Evolutionary conservation across 2,329 filamentous ascomycete species (phyloP).

Genomic region (Dactylellina drechsleri): DNA sequence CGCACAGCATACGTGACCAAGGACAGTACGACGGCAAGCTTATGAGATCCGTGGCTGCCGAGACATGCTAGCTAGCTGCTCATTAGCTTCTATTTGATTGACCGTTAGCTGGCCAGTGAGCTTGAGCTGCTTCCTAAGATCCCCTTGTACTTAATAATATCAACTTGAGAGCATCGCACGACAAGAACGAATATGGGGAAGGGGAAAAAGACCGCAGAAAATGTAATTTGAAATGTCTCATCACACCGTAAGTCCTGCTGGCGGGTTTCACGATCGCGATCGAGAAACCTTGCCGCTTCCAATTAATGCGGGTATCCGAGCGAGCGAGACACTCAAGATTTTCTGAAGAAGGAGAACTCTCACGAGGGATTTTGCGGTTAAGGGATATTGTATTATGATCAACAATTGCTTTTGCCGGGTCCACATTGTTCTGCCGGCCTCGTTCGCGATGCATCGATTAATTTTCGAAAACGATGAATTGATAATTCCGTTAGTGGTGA

Average conservation of each 20-base stretch:
- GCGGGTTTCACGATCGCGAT: slow-evolving; percentile 51
- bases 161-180: not conserved
- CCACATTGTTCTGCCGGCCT: not conserved
- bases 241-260: slow-evolving; percentile 14
- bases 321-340: slow-evolving; percentile 32
- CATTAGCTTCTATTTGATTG: slow-evolving; percentile 4
- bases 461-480: not conserved
- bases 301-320: slow-evolving; percentile 36
- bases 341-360: slow-evolving; percentile 50
- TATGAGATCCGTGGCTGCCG: slow-evolving; percentile 44
- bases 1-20: slow-evolving; percentile 45
- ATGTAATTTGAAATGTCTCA: slow-evolving; percentile 53
- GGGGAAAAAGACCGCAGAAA: slow-evolving; percentile 4
- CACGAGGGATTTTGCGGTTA: slow-evolving; percentile 46
- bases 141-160: slow-evolving; percentile 7
- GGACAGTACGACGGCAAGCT: slow-evolving; percentile 26
- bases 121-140: not conserved
- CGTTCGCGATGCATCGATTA: slow-evolving; percentile 17
- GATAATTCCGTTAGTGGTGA: not conserved
- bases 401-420: not conserved
- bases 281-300: slow-evolving; percentile 33
- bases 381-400: slow-evolving; percentile 5
- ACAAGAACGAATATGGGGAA: slow-evolving; percentile 1
- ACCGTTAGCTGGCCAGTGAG: slow-evolving; percentile 37
- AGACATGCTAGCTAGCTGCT: slow-evolving; percentile 31